A percentile compares a stretch with the other conserved stretches of the same genome.
Conservation (phyloP, 306 rosid species). For the Mimosa bimucronata region DNA sequence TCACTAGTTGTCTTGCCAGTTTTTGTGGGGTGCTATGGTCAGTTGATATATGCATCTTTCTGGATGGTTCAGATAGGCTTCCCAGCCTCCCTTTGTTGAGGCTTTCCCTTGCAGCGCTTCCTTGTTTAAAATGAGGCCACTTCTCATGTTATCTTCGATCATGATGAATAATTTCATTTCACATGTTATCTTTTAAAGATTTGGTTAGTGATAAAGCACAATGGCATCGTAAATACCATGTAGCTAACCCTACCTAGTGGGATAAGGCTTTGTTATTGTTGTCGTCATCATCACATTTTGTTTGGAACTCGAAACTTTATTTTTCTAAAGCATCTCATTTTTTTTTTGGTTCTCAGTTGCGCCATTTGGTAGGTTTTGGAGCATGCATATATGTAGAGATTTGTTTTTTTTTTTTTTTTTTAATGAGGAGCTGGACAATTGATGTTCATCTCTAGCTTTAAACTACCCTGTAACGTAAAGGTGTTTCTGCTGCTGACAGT, state of each 20-base stretch:
- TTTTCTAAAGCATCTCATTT: background rate
- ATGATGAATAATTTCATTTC: constrained; percentile 15
- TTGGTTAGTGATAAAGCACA: too few relatives aligned
- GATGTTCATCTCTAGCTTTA: constrained; percentile 2
- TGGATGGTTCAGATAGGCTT: constrained; percentile 28
- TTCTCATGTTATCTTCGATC: constrained; percentile 5
- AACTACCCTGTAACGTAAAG: background rate
- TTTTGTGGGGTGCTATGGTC: constrained; percentile 5
- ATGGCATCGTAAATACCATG: too few relatives aligned
- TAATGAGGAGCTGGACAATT: background rate
- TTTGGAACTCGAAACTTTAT: background rate
- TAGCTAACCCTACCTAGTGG: too few relatives aligned
- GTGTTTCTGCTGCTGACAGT: background rate
- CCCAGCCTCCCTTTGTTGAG: constrained; percentile 17
- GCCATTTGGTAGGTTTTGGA: constrained; percentile 17
- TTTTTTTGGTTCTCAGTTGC: background rate
- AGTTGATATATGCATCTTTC: constrained; percentile 28
- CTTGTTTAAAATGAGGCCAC: background rate
- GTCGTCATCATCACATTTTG: too few relatives aligned
- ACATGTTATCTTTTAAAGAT: too few relatives aligned
- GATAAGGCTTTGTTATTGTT: too few relatives aligned
- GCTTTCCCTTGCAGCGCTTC: constrained; percentile 11
- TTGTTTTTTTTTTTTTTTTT: too few relatives aligned
- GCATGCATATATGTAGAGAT: background rate
- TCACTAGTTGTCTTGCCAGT: constrained; percentile 10